phyloP scores from a whole-genome alignment of 1,284 basidiomycete genomes.

The Wolfiporia cocos region DNA sequence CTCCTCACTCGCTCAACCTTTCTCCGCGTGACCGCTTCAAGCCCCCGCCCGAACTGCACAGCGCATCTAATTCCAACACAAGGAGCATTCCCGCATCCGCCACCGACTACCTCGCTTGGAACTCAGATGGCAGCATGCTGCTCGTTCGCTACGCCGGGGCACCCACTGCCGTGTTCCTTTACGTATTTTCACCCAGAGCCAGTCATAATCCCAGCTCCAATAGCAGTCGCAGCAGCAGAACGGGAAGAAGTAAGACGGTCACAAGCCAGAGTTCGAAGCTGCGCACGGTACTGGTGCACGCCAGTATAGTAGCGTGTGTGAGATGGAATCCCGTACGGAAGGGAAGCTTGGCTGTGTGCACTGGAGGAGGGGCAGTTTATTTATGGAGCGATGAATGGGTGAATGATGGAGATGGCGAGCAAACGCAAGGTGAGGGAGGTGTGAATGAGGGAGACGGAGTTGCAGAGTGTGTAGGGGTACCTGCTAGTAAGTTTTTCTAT shows the following conservation, averaged over 20 bases:
- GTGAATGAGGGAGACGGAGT: conserved; percentile 54
- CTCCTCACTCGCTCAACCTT: conserved; percentile 46
- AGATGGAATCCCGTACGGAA: conserved; percentile 76
- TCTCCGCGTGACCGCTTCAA: conserved; percentile 47
- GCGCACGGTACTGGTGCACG: conserved; percentile 61
- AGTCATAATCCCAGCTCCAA: not conserved
- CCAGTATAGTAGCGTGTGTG: conserved; percentile 50
- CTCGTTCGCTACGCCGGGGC: conserved; percentile 64
- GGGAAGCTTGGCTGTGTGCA: conserved; percentile 64
- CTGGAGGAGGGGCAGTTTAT: conserved; percentile 62
- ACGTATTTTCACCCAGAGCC: conserved; percentile 22
- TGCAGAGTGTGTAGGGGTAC: conserved; percentile 78
- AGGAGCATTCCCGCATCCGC: conserved; percentile 33
- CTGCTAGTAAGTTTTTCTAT: conserved; percentile 50
- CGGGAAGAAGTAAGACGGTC: not conserved
- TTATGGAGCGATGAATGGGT: conserved; percentile 82
- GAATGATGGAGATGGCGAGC: conserved; percentile 55
- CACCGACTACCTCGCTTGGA: conserved; percentile 70
- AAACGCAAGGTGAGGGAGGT: conserved; percentile 27
- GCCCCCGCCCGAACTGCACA: conserved; percentile 19
- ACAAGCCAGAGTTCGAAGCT: conserved; percentile 44
- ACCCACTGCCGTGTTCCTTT: conserved; percentile 41
- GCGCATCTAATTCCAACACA: conserved; percentile 7
- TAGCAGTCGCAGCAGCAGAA: not conserved
- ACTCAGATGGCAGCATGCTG: conserved; percentile 64